A percentile compares a stretch with the other conserved stretches of the same genome.
Evolutionary conservation across 495 filamentous ascomycete genomes (phyloP).

Genomic region (Aspergillus steynii): DNA sequence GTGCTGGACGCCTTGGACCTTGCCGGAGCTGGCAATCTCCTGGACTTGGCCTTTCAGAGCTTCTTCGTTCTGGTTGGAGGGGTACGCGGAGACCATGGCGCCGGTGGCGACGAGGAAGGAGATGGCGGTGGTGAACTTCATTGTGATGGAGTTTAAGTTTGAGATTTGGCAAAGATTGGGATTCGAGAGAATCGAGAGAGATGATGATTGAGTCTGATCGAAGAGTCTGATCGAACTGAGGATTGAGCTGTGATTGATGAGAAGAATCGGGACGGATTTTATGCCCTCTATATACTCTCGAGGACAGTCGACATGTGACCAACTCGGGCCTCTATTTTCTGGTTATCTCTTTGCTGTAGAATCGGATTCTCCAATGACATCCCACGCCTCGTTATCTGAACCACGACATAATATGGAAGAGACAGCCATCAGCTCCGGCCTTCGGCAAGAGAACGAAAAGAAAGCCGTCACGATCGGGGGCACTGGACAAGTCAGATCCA

Average conservation of each 20-base stretch:
- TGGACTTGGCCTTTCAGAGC: slow-evolving; percentile 16
- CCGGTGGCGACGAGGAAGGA: slow-evolving; percentile 19
- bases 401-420: background rate
- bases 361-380: slow-evolving; percentile 3
- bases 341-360: background rate
- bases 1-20: slow-evolving; percentile 8
- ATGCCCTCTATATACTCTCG: background rate
- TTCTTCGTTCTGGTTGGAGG: slow-evolving; percentile 12
- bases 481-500: no score
- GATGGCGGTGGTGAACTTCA: slow-evolving; percentile 29
- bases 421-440: background rate
- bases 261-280: background rate
- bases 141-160: slow-evolving; percentile 21
- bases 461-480: no score
- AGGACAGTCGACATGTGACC: background rate
- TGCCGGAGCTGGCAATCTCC: background rate
- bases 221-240: background rate
- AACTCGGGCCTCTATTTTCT: background rate
- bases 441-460: background rate
- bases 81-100: slow-evolving; percentile 25
- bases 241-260: background rate
- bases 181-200: background rate
- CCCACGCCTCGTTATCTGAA: slow-evolving; percentile 8
- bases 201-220: slow-evolving; percentile 1
- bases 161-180: slow-evolving; percentile 5